Base-by-base conservation (phyloP, 2,329 filamentous ascomycete species). In the Thelonectria discophora region DNA sequence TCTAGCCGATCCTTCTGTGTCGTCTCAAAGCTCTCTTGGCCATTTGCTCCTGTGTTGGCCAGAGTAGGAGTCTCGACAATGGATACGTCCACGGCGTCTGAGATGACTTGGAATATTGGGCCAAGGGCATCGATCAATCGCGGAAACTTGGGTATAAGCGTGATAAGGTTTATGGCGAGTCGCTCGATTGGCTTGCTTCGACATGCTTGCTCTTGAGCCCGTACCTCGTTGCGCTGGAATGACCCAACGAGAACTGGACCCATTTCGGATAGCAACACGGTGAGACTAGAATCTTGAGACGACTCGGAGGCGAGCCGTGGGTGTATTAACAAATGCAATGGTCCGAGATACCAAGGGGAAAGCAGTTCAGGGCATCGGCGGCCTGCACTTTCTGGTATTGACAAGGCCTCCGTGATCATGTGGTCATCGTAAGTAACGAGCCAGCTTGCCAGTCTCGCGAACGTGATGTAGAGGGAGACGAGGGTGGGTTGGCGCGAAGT, bases 391-490 rank as follows among this genome's bases (percentile, higher is more conserved):
- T 51, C 42, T 24, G 63, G 62, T 2, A 54, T 42, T n/a, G 48
- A 54, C 21, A 39, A 55, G 15, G 64, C 61, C 13, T 71, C 68
- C 40, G 64, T 63, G 8, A 74, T 27, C 9, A 55, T 64, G 11
- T 62, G 46, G 40, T 61, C 58, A 68, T 89, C 87, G 62, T 86
- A 73, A 13, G 76, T 71, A 54, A 88, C 74, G 60, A 88, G 83
- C 62, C 79, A 80, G 12, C 81, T 83, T 1, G 85, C 77, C 46
- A 89, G 71, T 58, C 74, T 79, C n/a, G 84, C 79, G 64, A 82
- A 84, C 2, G 70, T 70, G 10, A 65, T 62, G 63, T 79, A 82
- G 43, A 84, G 76, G 1, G 65, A 63, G 51, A 71, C 52, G n/a
- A 68, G 61, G 8, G 75, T 65, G 2, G 75, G 68, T 6, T 74